These are phyloP conservation scores for Stachybotrys chlorohalonatus DNA, from an alignment of 2,329 filamentous ascomycete species.

Conservation along the genomic window DNA sequence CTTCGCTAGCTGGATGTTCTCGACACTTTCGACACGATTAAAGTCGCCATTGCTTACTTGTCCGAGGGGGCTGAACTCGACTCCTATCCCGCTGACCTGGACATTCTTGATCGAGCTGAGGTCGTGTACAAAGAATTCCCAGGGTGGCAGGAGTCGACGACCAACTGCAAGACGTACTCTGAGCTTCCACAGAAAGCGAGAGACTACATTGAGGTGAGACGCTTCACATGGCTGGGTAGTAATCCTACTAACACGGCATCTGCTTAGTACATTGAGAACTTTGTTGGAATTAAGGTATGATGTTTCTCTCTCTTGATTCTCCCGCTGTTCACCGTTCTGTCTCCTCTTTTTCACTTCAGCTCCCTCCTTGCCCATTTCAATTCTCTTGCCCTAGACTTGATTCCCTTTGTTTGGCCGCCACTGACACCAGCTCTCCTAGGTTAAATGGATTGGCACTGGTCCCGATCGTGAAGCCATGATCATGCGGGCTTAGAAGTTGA, in stretches of 20 bases:
- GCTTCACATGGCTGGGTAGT: slow-evolving; percentile 2
- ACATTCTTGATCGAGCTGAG: slow-evolving; percentile 47
- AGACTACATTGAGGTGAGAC: slow-evolving; percentile 47
- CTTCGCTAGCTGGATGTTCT: slow-evolving; percentile 35
- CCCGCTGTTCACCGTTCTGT: no score
- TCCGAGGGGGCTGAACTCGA: slow-evolving; percentile 16
- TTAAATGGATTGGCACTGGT: slow-evolving; percentile 60
- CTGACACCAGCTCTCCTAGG: slow-evolving; percentile 12
- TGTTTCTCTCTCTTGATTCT: neutral
- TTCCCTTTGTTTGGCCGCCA: slow-evolving; percentile 3
- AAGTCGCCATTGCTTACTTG: slow-evolving; percentile 65
- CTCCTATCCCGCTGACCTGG: slow-evolving; percentile 58
- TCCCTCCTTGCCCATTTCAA: no score
- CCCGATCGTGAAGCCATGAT: slow-evolving; percentile 59
- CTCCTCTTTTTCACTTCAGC: no score
- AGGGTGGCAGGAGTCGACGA: slow-evolving; percentile 61
- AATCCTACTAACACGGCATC: slow-evolving; percentile 7
- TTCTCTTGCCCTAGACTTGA: no score
- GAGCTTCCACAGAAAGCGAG: slow-evolving; percentile 56
- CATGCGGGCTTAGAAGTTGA: slow-evolving; percentile 11
- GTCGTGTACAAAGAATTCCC: slow-evolving; percentile 60
- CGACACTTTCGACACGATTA: slow-evolving; percentile 65
- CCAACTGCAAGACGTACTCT: slow-evolving; percentile 47
- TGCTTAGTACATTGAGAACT: slow-evolving; percentile 50
- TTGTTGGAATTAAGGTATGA: slow-evolving; percentile 45